phyloP scores from a whole-genome alignment of 139 green algal genomes.

The Ettlia oleoabundans region DNA sequence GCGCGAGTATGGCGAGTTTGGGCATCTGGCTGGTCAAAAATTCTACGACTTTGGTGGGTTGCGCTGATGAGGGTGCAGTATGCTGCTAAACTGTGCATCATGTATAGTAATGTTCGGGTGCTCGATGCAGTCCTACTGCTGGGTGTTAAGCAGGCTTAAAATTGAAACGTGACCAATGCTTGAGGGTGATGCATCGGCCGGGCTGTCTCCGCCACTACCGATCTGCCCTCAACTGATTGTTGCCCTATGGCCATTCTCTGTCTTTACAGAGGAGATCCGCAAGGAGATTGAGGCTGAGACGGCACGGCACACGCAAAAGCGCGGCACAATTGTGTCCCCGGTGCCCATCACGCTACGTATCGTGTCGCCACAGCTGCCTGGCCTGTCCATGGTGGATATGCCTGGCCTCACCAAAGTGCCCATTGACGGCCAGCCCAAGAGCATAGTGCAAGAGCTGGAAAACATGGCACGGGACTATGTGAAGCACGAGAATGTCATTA shows the following conservation, averaged over 20 bases:
- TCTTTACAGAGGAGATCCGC: conserved; percentile 82
- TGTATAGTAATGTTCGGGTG: not conserved
- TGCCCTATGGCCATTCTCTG: too few species aligned
- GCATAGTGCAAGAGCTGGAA: conserved; percentile 95
- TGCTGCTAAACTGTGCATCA: not conserved
- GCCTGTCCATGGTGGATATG: conserved; percentile 97
- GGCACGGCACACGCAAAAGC: conserved; percentile 73
- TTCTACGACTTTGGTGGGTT: conserved; percentile 83
- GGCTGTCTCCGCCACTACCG: too few species aligned
- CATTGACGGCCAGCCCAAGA: conserved; percentile 94
- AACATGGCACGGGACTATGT: conserved; percentile 95
- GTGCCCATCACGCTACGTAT: conserved; percentile 96
- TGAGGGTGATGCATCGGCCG: too few species aligned
- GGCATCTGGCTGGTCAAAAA: conserved; percentile 80
- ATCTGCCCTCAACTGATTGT: too few species aligned
- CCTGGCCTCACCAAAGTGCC: conserved; percentile 96
- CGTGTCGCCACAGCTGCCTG: conserved; percentile 88
- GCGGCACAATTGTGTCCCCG: conserved; percentile 83
- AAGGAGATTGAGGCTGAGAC: conserved; percentile 95
- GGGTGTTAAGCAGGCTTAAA: too few species aligned
- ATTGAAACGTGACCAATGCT: too few species aligned
- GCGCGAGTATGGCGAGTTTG: conserved; percentile 91
- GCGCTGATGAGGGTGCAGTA: not conserved
- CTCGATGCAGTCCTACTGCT: not conserved
- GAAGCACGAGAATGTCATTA: conserved; percentile 91